These are phyloP conservation scores for Solanum arcanum DNA, from an alignment of 257 asterid species.

Conservation along the genomic window DNA sequence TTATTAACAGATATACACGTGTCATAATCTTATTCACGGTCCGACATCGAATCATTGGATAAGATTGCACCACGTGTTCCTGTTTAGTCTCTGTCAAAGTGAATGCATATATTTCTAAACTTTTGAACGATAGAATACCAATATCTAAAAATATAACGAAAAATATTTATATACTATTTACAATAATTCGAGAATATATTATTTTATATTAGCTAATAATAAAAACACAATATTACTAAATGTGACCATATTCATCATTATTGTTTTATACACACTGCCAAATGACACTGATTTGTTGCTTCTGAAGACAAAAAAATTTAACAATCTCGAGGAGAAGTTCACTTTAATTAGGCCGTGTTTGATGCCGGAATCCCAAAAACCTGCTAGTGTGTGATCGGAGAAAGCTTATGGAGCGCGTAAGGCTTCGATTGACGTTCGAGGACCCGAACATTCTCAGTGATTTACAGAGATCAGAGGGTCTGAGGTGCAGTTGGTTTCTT, in stretches of 20 bases:
- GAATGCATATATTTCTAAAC: too few relatives aligned
- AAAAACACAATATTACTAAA: too few relatives aligned
- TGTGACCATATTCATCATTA: background rate
- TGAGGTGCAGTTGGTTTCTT: conserved; percentile 61
- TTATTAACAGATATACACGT: too few relatives aligned
- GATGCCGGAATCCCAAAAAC: background rate
- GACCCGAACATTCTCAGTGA: conserved; percentile 49
- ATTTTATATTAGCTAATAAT: too few relatives aligned
- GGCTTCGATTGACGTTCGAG: conserved; percentile 57
- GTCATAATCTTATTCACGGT: too few relatives aligned
- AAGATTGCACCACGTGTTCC: too few relatives aligned
- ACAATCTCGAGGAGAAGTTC: background rate
- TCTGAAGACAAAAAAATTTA: background rate
- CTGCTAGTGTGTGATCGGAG: background rate
- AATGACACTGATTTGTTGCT: background rate
- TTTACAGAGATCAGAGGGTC: conserved; percentile 54
- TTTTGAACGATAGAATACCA: rapidly evolving
- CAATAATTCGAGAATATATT: too few relatives aligned
- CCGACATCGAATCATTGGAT: rapidly evolving
- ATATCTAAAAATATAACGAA: too few relatives aligned
- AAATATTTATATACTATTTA: too few relatives aligned
- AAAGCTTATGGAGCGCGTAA: conserved; percentile 35
- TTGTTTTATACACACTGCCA: background rate
- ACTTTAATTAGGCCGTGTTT: background rate
- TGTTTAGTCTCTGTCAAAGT: too few relatives aligned